A percentile compares a stretch with the other conserved stretches of the same genome.
Conservation (phyloP, 805 yeast genomes). For the Lipomyces oligophaga region DNA sequence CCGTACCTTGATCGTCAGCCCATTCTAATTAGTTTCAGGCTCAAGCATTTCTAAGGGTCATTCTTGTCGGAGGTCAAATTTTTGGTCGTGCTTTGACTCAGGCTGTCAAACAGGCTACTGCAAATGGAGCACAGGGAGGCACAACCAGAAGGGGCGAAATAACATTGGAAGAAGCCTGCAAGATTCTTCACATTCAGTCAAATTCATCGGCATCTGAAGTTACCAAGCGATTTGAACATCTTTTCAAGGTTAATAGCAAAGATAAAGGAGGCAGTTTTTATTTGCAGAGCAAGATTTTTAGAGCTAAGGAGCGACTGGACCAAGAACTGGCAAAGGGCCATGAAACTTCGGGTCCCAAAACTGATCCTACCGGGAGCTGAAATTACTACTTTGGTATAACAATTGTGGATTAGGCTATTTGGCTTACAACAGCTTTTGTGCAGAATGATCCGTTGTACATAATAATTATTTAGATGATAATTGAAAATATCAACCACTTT, state of each 20-base stretch:
- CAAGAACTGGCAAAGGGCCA: conserved; percentile 61
- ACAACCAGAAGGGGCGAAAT: conserved; percentile 63
- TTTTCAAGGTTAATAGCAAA: conserved; percentile 84
- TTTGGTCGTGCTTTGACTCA: conserved; percentile 95
- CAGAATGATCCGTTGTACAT: too few relatives aligned
- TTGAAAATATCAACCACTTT: too few relatives aligned
- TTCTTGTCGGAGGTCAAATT: conserved; percentile 91
- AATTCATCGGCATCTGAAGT: conserved; percentile 48
- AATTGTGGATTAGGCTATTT: too few relatives aligned
- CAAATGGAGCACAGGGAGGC: conserved; percentile 73
- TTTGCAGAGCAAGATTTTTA: conserved; percentile 83
- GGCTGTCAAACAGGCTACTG: conserved; percentile 95
- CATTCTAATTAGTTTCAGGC: conserved; percentile 64
- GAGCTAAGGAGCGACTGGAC: conserved; percentile 89
- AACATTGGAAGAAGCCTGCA: conserved; percentile 82
- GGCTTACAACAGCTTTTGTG: too few relatives aligned
- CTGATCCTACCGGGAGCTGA: too few relatives aligned
- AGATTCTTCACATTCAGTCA: conserved; percentile 76
- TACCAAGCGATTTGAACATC: conserved; percentile 70
- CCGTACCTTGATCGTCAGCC: too few relatives aligned
- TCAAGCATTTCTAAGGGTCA: conserved; percentile 82
- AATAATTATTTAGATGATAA: too few relatives aligned
- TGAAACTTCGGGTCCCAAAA: too few relatives aligned
- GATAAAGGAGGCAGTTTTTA: conserved; percentile 97
- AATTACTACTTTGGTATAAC: too few relatives aligned